Evolutionary conservation across 202 grass and related monocot genomes (phyloP).

Genomic region (Eragrostis tef): DNA sequence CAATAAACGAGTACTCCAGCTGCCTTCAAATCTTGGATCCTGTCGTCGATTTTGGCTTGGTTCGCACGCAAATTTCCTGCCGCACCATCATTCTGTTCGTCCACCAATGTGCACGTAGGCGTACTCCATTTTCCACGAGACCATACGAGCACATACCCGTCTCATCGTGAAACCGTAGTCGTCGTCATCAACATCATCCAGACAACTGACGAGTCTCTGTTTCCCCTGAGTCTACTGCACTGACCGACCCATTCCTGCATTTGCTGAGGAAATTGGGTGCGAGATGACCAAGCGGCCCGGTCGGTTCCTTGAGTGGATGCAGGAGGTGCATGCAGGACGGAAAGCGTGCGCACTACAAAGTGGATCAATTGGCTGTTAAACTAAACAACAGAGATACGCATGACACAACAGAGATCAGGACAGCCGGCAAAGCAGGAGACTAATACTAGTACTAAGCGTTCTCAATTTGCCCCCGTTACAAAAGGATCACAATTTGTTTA

Average conservation of each 20-base stretch:
- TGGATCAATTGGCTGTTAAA: not conserved
- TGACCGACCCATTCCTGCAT: not conserved
- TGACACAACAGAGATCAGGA: not conserved
- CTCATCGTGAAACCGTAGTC: too few species aligned
- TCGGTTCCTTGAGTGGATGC: too few species aligned
- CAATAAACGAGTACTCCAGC: constrained; percentile 24
- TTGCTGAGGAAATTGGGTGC: not conserved
- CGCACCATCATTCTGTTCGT: not conserved
- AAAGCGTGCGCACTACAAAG: not conserved
- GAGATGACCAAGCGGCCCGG: too few species aligned
- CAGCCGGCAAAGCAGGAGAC: too few species aligned
- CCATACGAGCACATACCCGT: too few species aligned
- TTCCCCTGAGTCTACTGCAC: not conserved
- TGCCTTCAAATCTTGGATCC: not conserved
- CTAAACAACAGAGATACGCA: not conserved
- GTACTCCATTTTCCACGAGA: not conserved
- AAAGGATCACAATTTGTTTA: not conserved
- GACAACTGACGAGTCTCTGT: not conserved
- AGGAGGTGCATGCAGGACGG: not conserved
- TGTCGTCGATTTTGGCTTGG: not conserved
- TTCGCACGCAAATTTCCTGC: not conserved
- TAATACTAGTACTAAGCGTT: too few species aligned
- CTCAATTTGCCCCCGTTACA: too few species aligned
- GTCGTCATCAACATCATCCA: not conserved
- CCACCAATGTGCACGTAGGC: not conserved